Evolutionary conservation across 129 eudicot species (phyloP).

Genomic region (Oenanthe sinensis): DNA sequence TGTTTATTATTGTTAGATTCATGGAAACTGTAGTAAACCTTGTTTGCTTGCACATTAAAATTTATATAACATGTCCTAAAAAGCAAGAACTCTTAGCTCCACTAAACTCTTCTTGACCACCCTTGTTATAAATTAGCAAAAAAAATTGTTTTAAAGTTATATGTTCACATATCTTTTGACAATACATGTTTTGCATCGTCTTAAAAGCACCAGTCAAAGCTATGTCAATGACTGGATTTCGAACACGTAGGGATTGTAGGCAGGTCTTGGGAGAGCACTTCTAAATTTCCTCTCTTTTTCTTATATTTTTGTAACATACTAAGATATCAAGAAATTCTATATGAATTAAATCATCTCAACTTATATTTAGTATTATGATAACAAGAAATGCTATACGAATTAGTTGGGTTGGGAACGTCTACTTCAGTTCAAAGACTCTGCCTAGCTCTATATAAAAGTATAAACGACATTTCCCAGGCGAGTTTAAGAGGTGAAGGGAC

Average conservation of each 20-base stretch:
- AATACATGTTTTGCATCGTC: not conserved
- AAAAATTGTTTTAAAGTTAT: not conserved
- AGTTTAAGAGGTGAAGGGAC: not conserved
- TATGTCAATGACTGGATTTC: not conserved
- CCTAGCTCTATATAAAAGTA: not conserved
- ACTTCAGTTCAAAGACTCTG: not conserved
- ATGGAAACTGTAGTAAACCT: not conserved
- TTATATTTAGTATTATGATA: not conserved
- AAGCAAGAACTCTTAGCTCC: not conserved
- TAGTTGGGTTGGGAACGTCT: not conserved
- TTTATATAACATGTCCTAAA: not conserved
- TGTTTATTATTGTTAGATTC: not conserved
- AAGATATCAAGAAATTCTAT: not conserved
- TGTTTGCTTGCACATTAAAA: not conserved
- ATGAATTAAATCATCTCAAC: not conserved
- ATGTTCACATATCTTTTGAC: not conserved
- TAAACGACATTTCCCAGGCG: not conserved
- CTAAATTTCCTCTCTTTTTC: not conserved
- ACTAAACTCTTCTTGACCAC: not conserved
- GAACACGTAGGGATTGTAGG: not conserved
- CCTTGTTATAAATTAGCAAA: not conserved
- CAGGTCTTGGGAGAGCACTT: not conserved
- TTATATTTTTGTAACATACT: not conserved
- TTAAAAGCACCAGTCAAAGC: not conserved
- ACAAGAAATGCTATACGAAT: not conserved